Evolutionary conservation across 176 grass and related monocot species (phyloP).

Genomic region (maize (Zea mays)): DNA sequence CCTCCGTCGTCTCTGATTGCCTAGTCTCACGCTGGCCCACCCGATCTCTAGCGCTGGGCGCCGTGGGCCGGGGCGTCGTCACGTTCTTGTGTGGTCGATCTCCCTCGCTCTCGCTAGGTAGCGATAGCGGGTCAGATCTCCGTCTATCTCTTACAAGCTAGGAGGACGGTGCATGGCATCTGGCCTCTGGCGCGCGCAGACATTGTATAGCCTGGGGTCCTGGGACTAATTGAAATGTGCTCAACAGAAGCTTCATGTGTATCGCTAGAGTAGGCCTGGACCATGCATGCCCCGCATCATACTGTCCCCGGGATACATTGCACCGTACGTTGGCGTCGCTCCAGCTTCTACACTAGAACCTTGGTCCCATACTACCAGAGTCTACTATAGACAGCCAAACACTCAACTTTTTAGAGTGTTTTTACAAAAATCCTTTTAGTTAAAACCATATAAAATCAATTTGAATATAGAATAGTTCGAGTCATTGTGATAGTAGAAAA

Average conservation of each 20-base stretch:
- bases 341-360: neutral
- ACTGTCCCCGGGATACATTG: neutral
- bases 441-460: too few relatives aligned
- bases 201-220: neutral
- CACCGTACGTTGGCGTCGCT: neutral
- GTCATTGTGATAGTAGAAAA: too few relatives aligned
- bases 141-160: neutral
- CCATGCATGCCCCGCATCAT: conserved; percentile 1
- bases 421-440: too few relatives aligned
- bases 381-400: too few relatives aligned
- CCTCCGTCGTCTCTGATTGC: neutral
- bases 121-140: neutral
- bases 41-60: neutral
- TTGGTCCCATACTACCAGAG: too few relatives aligned
- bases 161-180: neutral
- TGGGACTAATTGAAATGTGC: conserved; percentile 27
- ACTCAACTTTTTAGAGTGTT: too few relatives aligned
- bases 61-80: neutral
- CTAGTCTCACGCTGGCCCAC: neutral
- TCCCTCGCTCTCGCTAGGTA: neutral
- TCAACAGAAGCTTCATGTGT: conserved; percentile 29
- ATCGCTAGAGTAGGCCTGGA: neutral
- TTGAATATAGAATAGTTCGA: too few relatives aligned
- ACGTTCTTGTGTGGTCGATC: conserved; percentile 11
- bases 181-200: neutral